A percentile compares a stretch with the other conserved stretches of the same genome.
Evolutionary conservation across 441 rosid species (phyloP).

Genomic region (Mallotus repandus): DNA sequence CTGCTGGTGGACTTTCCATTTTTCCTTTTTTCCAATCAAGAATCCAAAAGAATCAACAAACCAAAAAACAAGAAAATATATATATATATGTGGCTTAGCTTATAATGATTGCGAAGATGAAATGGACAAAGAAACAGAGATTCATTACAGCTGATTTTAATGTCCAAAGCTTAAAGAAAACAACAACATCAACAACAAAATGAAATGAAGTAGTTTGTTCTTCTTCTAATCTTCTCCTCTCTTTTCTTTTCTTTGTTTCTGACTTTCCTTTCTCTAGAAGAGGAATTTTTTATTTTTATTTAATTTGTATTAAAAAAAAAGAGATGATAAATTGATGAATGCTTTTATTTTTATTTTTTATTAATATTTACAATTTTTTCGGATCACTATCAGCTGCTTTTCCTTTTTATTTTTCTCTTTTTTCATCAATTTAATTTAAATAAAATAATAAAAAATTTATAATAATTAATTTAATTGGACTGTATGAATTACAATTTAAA

Average conservation of each 20-base stretch:
- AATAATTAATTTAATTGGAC: no score
- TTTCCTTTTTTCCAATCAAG: slow-evolving; percentile 13
- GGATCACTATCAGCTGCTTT: background rate
- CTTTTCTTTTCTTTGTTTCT: background rate
- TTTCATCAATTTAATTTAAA: background rate
- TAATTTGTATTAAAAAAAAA: background rate
- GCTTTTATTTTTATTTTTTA: slow-evolving; percentile 8
- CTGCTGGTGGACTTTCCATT: slow-evolving; percentile 39
- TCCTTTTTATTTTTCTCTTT: no score
- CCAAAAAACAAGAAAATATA: background rate
- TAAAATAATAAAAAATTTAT: no score
- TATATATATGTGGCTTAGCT: background rate
- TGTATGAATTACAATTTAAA: no score
- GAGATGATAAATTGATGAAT: background rate
- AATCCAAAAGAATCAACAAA: background rate
- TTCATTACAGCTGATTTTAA: background rate
- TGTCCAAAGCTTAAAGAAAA: background rate
- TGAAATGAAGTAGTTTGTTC: no score
- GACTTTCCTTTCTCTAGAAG: slow-evolving; percentile 6
- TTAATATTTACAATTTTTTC: background rate
- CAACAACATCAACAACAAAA: no score
- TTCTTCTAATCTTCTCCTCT: background rate
- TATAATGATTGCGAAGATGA: background rate
- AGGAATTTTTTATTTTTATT: background rate
- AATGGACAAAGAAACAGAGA: slow-evolving; percentile 3